phyloP scores from a whole-genome alignment of 257 asterid species.

The Asclepias syriaca region DNA sequence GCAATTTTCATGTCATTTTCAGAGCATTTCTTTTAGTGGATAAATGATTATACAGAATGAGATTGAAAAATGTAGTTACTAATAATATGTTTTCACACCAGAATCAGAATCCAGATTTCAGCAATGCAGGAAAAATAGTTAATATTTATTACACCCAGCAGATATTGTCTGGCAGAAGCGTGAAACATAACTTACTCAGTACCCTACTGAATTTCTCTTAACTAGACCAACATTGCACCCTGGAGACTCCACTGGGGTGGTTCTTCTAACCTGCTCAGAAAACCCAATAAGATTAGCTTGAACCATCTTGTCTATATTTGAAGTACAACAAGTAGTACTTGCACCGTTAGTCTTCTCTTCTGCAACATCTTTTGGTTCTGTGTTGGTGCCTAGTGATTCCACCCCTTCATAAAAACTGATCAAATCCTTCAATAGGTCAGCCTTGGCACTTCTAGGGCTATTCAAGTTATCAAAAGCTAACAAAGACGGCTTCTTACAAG shows the following conservation, averaged over 20 bases:
- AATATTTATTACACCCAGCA: not conserved
- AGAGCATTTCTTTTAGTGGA: not conserved
- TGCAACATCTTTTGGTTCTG: conserved; percentile 20
- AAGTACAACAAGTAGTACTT: conserved; percentile 5
- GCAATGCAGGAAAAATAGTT: not conserved
- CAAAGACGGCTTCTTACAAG: conserved; percentile 32
- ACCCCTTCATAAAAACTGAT: conserved; percentile 45
- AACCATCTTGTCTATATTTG: conserved; percentile 50
- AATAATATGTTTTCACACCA: not conserved
- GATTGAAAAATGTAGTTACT: not conserved
- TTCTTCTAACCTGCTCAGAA: conserved; percentile 26
- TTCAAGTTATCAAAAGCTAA: conserved; percentile 32
- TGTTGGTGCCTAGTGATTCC: conserved; percentile 17
- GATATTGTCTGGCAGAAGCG: not conserved
- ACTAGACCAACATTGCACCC: conserved; percentile 34
- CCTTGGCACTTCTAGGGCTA: conserved; percentile 14
- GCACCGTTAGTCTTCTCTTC: conserved; percentile 18
- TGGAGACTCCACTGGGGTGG: conserved; percentile 15
- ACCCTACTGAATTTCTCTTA: conserved; percentile 31
- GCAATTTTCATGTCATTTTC: not conserved
- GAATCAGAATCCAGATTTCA: conserved; percentile 1
- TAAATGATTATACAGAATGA: not conserved
- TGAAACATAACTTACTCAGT: not conserved
- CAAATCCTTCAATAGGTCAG: conserved; percentile 44
- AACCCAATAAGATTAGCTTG: conserved; percentile 40